A percentile compares a stretch with the other conserved stretches of the same genome.
These are phyloP conservation scores for Zea luxurians DNA, from an alignment of 176 grass and related monocot species.

Conservation along the genomic window DNA sequence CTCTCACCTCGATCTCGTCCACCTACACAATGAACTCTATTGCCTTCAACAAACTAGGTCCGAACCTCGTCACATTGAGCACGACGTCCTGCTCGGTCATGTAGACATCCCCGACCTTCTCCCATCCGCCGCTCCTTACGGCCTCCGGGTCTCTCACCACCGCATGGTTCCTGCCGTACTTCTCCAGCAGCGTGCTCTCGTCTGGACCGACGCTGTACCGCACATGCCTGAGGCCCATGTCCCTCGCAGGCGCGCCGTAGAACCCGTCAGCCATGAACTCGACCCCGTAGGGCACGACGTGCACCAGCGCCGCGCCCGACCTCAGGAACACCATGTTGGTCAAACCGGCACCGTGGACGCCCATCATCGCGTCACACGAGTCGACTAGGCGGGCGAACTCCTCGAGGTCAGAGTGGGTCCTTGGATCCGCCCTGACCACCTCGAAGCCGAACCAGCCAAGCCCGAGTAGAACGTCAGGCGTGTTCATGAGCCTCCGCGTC, in stretches of 20 bases:
- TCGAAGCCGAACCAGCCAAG: slow-evolving; percentile 65
- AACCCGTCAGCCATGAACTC: slow-evolving; percentile 50
- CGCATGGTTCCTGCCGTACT: slow-evolving; percentile 54
- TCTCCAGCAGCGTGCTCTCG: slow-evolving; percentile 71
- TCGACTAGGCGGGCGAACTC: slow-evolving; percentile 46
- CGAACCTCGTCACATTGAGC: slow-evolving; percentile 75
- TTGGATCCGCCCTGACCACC: slow-evolving; percentile 51
- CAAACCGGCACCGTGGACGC: slow-evolving; percentile 63
- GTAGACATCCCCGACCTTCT: slow-evolving; percentile 55
- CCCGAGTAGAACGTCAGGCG: slow-evolving; percentile 31
- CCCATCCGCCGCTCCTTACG: slow-evolving; percentile 52
- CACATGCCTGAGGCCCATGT: slow-evolving; percentile 61
- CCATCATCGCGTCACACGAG: slow-evolving; percentile 67
- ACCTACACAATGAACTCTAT: slow-evolving; percentile 55
- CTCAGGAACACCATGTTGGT: slow-evolving; percentile 80
- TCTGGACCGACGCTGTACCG: slow-evolving; percentile 51
- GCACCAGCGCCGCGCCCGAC: slow-evolving; percentile 48
- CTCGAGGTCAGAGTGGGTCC: slow-evolving; percentile 36
- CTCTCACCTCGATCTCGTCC: neutral
- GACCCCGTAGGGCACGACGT: slow-evolving; percentile 70
- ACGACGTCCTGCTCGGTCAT: slow-evolving; percentile 60
- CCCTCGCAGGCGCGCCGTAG: slow-evolving; percentile 46
- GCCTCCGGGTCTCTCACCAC: slow-evolving; percentile 63
- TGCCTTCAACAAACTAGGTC: slow-evolving; percentile 44
- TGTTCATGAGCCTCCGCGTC: slow-evolving; percentile 53